These are phyloP conservation scores for Crithidia acanthocephali DNA, from an alignment of 208 protist species.

Conservation along the genomic window DNA sequence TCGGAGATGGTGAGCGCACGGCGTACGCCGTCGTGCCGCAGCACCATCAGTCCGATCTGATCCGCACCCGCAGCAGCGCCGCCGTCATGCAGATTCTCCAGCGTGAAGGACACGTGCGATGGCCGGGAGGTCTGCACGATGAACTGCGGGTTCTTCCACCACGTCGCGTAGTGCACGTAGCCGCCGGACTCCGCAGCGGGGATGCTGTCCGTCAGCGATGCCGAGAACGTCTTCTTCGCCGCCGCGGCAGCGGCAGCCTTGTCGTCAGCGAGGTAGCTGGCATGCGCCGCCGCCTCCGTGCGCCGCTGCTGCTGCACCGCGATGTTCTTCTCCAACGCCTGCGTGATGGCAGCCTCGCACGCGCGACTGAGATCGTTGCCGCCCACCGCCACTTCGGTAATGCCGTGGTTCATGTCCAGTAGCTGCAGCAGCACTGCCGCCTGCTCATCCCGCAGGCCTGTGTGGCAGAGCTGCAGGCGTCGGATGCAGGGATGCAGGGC, in stretches of 20 bases:
- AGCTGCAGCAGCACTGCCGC: conserved; percentile 68
- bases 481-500: conserved; percentile 74
- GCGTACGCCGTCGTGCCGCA: conserved; percentile 64
- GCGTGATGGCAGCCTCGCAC: conserved; percentile 24
- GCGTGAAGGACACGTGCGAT: conserved; percentile 51
- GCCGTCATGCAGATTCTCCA: conserved; percentile 32
- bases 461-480: conserved; percentile 52
- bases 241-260: not conserved
- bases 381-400: conserved; percentile 14
- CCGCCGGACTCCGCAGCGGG: conserved; percentile 64
- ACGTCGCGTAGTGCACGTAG: conserved; percentile 81
- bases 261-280: conserved; percentile 24
- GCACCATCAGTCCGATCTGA: conserved; percentile 73
- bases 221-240: conserved; percentile 29
- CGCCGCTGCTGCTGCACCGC: conserved; percentile 14
- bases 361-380: conserved; percentile 13
- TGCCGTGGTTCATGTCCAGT: conserved; percentile 52
- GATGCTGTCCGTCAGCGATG: conserved; percentile 42
- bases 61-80: conserved; percentile 17
- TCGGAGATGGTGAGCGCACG: conserved; percentile 51
- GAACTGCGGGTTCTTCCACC: conserved; percentile 89
- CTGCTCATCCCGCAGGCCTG: conserved; percentile 70
- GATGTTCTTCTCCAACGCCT: conserved; percentile 23
- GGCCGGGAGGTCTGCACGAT: conserved; percentile 51
- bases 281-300: conserved; percentile 24